Percentiles rank a stretch among this genome's conserved stretches.
These are phyloP conservation scores for Catharanthus roseus DNA, from an alignment of 257 asterid genomes.

Conservation along the genomic window DNA sequence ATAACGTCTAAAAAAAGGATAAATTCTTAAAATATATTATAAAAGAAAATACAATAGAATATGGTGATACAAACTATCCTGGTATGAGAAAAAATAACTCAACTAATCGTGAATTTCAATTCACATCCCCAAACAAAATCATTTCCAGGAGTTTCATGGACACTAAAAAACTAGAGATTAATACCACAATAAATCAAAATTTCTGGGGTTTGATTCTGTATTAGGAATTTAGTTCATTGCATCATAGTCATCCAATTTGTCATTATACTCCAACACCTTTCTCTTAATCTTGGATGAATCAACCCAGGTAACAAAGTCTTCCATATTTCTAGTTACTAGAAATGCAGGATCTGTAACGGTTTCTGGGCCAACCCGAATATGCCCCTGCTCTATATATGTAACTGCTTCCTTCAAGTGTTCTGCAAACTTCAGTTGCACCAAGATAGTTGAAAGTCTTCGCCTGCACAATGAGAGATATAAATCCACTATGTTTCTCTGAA, in stretches of 20 bases:
- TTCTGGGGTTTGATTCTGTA: background rate
- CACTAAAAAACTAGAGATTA: too few relatives aligned
- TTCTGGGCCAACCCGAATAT: slow-evolving; percentile 93
- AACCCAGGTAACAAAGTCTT: slow-evolving; percentile 90
- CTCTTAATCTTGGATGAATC: slow-evolving; percentile 88
- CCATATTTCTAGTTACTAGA: slow-evolving; percentile 87
- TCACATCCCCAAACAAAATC: too few relatives aligned
- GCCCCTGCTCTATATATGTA: slow-evolving; percentile 94
- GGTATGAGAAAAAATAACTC: background rate
- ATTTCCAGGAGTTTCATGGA: background rate
- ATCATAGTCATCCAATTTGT: slow-evolving; percentile 85
- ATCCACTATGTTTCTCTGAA: background rate
- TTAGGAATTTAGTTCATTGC: slow-evolving; percentile 37
- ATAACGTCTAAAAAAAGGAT: too few relatives aligned
- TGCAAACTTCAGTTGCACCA: slow-evolving; percentile 68
- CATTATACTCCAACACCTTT: slow-evolving; percentile 77
- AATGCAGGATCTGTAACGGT: slow-evolving; percentile 76
- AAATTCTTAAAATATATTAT: too few relatives aligned
- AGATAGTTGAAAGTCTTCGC: slow-evolving; percentile 73
- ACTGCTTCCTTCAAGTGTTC: slow-evolving; percentile 88
- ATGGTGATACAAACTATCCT: too few relatives aligned
- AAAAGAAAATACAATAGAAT: too few relatives aligned
- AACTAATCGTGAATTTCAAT: too few relatives aligned
- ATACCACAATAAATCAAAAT: background rate
- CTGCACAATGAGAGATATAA: slow-evolving; percentile 30